Evolutionary conservation across 331 rosid species (phyloP).

Genomic region (Phaseolus coccineus): DNA sequence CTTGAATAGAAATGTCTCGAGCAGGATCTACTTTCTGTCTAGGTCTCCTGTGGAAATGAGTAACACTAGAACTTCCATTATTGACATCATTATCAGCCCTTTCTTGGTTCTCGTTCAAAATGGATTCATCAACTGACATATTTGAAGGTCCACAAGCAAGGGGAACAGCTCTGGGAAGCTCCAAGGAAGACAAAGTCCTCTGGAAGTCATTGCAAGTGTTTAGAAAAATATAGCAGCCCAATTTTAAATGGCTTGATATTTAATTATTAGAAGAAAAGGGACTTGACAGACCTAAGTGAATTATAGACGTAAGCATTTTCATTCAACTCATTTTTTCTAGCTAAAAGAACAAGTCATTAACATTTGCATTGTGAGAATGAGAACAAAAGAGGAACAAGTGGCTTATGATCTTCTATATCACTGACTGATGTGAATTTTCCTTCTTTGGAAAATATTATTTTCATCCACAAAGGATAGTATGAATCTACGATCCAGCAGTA

Average conservation of each 20-base stretch:
- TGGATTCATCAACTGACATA: slow-evolving; percentile 55
- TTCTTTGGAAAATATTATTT: slow-evolving; percentile 21
- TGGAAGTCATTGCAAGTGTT: slow-evolving; percentile 53
- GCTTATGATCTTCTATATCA: neutral
- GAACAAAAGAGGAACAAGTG: slow-evolving; percentile 19
- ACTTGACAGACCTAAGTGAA: slow-evolving; percentile 28
- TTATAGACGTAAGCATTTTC: slow-evolving; percentile 21
- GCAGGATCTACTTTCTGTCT: slow-evolving; percentile 82
- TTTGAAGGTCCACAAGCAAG: slow-evolving; percentile 67
- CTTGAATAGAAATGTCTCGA: slow-evolving; percentile 93
- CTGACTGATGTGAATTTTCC: slow-evolving; percentile 22
- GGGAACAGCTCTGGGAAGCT: slow-evolving; percentile 84
- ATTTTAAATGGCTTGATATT: neutral
- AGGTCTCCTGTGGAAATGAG: slow-evolving; percentile 66
- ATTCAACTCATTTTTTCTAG: slow-evolving; percentile 28
- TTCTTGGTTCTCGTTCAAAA: slow-evolving; percentile 58
- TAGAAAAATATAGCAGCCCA: slow-evolving; percentile 34
- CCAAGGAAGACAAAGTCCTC: slow-evolving; percentile 96
- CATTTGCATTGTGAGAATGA: neutral
- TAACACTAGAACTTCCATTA: slow-evolving; percentile 54
- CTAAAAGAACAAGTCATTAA: slow-evolving; percentile 16
- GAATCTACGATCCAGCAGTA: slow-evolving; percentile 30
- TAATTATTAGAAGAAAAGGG: neutral
- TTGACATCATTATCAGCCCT: slow-evolving; percentile 52
- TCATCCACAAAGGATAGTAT: slow-evolving; percentile 9